These are phyloP conservation scores for Bertia moriformis DNA, from an alignment of 2,329 filamentous ascomycete species.

Conservation along the genomic window DNA sequence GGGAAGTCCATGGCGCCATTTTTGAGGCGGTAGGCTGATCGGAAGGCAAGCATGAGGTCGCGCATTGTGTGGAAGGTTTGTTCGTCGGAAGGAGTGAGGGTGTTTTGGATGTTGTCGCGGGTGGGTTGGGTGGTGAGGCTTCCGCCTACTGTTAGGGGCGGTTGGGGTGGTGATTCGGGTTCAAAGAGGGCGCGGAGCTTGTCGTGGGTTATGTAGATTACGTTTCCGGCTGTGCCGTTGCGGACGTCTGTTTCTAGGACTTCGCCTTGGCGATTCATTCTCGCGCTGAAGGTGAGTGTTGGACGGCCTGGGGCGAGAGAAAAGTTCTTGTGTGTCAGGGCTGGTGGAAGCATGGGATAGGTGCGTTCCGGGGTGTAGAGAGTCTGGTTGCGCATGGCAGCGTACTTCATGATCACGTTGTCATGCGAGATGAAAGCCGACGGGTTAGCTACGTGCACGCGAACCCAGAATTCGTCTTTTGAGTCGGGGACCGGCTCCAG, in stretches of 20 bases:
- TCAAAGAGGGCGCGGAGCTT: slow-evolving; percentile 20
- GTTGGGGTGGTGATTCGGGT: slow-evolving; percentile 7
- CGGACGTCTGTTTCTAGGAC: slow-evolving; percentile 36
- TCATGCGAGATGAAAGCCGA: slow-evolving; percentile 41
- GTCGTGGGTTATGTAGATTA: slow-evolving; percentile 32
- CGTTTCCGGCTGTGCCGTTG: slow-evolving; percentile 36
- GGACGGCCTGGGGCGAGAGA: slow-evolving; percentile 36
- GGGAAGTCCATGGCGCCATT: slow-evolving; percentile 22
- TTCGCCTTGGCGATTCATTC: slow-evolving; percentile 31
- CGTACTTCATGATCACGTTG: slow-evolving; percentile 34
- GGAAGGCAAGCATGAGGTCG: slow-evolving; percentile 20
- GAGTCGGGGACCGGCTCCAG: slow-evolving; percentile 30
- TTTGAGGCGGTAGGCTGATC: slow-evolving; percentile 14
- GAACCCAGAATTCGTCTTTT: slow-evolving; percentile 36
- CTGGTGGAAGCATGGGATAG: slow-evolving; percentile 39
- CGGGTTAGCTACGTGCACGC: slow-evolving; percentile 48
- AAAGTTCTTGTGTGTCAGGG: slow-evolving; percentile 31
- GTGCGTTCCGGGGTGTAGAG: slow-evolving; percentile 35
- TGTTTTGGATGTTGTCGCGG: neutral
- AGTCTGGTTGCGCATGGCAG: slow-evolving; percentile 33
- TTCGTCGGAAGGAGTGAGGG: slow-evolving; percentile 7
- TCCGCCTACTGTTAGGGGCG: neutral
- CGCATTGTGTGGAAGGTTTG: slow-evolving; percentile 16
- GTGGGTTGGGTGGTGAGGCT: neutral
- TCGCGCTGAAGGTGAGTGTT: slow-evolving; percentile 44